Percentiles rank a stretch among this genome's conserved stretches.
Evolutionary conservation across 352 stramenopile species (phyloP).

Genomic region (Phytopythium litorale): DNA sequence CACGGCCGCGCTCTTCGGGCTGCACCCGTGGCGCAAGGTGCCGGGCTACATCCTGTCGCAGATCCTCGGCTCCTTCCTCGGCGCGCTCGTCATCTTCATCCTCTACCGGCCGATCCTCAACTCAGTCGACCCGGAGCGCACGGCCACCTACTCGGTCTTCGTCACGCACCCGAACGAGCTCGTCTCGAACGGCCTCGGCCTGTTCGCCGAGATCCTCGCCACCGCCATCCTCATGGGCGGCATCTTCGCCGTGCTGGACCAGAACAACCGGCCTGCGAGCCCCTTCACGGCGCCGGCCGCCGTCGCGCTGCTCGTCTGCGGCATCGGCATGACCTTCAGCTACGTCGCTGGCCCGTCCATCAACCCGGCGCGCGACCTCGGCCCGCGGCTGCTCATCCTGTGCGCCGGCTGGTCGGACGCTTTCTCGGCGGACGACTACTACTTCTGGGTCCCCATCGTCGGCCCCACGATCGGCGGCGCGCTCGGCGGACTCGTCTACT

Average conservation of each 20-base stretch:
- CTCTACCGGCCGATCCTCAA: constrained; percentile 49
- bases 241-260: constrained; percentile 48
- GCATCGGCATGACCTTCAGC: constrained; percentile 55
- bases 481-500: constrained; percentile 35
- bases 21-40: constrained; percentile 49
- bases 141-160: constrained; percentile 36
- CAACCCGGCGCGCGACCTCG: constrained; percentile 59
- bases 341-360: constrained; percentile 51
- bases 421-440: constrained; percentile 39
- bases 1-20: constrained; percentile 22
- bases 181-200: constrained; percentile 32
- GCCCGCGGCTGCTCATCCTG: constrained; percentile 38
- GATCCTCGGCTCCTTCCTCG: constrained; percentile 40
- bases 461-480: constrained; percentile 33
- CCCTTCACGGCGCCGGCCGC: constrained; percentile 27
- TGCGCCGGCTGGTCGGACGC: constrained; percentile 37
- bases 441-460: constrained; percentile 58
- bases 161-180: constrained; percentile 42
- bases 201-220: constrained; percentile 47
- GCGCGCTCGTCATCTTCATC: constrained; percentile 36
- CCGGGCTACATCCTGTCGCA: constrained; percentile 39
- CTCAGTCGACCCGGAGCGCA: constrained; percentile 37
- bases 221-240: constrained; percentile 38
- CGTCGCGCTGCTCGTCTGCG: constrained; percentile 45
- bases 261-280: constrained; percentile 39